Evolutionary conservation across 2,329 filamentous ascomycete species (phyloP), one percentile per base, ranked within the genome.

Genomic region (Pleoardoris graminearum): DNA sequence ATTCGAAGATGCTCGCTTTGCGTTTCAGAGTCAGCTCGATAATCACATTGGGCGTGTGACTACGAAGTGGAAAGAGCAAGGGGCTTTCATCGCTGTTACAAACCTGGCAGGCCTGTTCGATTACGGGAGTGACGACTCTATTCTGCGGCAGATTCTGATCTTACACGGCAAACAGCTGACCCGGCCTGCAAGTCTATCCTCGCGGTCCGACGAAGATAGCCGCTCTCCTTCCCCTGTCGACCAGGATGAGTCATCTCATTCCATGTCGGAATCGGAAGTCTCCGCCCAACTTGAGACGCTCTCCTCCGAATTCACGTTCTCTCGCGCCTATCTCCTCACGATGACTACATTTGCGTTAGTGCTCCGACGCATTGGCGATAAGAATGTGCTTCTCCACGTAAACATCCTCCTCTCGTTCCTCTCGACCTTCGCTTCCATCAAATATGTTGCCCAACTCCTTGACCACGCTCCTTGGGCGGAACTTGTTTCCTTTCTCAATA

Each of bases 381-480:
- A 77, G 2, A 85, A 85, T 54, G 80, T 84, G 2, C 73, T 88
- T 1, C 80, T 85, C 0, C 88, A 84, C 62, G 62, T 88, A 0
- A 86, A 90, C 58, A 79, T 84, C 0, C 79, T 81, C 4, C 72
- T 90, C 22, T 80, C 82, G 0, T 89, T 88, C 59, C 65, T 89
- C 80, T 70, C 65, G 52, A 12, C 68, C 75, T 16, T 66, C 83
- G 55, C 66, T 49, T 61, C 64, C 7, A 60, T 65, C 37, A 45
- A 48, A 70, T 67, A 71, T 63, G 66, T 69, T 63, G 51, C 63
- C 19, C 50, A 67, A 27, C 51, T 72, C 7, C 35, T 68, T 38
- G 51, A 62, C 1, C 63, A 70, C 0, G 74, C 82, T 23, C 83
- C 84, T 0, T 88, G 85, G 85, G 73, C 77, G 27, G 64, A 76